Evolutionary conservation across 2,329 filamentous ascomycete species (phyloP), one percentile per base, ranked within the genome.

Genomic region (Domatiomyces globalis): DNA sequence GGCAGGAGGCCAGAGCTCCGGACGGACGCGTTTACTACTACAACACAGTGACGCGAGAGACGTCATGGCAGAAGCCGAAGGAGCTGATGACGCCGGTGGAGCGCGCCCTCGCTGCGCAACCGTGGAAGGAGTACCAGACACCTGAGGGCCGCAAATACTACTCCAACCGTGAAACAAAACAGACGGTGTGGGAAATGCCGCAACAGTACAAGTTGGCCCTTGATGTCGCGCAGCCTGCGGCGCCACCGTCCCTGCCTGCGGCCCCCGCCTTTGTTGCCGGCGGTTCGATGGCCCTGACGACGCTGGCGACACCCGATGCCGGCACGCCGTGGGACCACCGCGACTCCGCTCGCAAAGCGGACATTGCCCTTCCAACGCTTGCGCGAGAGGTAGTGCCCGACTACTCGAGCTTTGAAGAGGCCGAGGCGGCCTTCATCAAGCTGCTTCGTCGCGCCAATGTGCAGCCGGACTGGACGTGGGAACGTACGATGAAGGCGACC

Each of bases 141-240:
- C 81, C 88, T 56, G 85, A 87, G 57, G 92, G 90, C 46, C 81
- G 83, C 62, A 87, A 90, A 65, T 98, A 98, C 70, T 98, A 88
- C 85, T 90, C 89, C 68, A 92, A 98, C 67, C 85, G 83, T 33
- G 84, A 94, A 68, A 89, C 86, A 45, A 89, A 90, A 69, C 79
- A 88, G 71, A 96, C 88, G 66, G 87, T 85, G 29, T 98, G 92
- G 92, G 84, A 89, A 63, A 89, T 95, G 77, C 92, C 92, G 51
- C 85, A 87, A 51, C 80, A 72, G 56, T 89, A 89, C 70, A 87
- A 85, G 64, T 76, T 77, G 60, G 85, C 86, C 54, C 73, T 89
- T 52, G 82, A 82, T 49, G 77, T 80, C 56, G 73, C 61, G 49
- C 65, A 65, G 36, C 52, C 51, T 22, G 36, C 12, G 10, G 33